Evolutionary conservation across 2,329 filamentous ascomycete genomes (phyloP).

Genomic region (Neophaeococcomyces aloes): DNA sequence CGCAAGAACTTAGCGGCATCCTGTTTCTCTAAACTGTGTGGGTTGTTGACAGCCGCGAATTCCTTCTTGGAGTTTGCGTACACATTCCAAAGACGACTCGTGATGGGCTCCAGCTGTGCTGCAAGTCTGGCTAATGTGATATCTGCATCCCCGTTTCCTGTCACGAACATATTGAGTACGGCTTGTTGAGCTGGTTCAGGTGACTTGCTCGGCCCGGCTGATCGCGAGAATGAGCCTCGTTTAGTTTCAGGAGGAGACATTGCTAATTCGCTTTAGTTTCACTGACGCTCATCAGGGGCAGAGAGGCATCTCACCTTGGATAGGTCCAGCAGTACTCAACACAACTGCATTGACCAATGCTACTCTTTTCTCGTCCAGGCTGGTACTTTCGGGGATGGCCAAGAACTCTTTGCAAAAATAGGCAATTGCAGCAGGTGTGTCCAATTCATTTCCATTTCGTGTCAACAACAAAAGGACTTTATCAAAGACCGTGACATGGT

Average conservation of each 20-base stretch:
- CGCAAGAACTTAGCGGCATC: slow-evolving; percentile 32
- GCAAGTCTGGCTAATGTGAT: too few relatives aligned
- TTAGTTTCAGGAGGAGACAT: background rate
- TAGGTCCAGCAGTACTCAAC: background rate
- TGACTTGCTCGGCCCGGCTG: background rate
- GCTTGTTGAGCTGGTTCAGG: too few relatives aligned
- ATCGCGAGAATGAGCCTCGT: background rate
- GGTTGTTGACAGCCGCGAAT: slow-evolving; percentile 24
- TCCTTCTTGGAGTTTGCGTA: slow-evolving; percentile 31
- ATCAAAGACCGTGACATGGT: slow-evolving; percentile 33
- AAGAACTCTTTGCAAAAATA: slow-evolving; percentile 32
- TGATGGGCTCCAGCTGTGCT: background rate
- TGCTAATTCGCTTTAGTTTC: background rate
- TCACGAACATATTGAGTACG: too few relatives aligned
- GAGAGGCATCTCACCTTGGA: slow-evolving; percentile 1
- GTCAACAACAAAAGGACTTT: slow-evolving; percentile 29
- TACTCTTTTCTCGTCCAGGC: background rate
- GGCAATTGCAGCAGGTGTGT: slow-evolving; percentile 26
- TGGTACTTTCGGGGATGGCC: slow-evolving; percentile 18
- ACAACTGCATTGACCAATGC: background rate
- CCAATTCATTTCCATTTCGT: slow-evolving; percentile 24
- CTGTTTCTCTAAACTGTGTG: slow-evolving; percentile 20
- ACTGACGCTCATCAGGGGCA: background rate
- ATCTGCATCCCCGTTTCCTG: too few relatives aligned
- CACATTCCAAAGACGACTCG: slow-evolving; percentile 21